Conservation (phyloP, 176 grass and related monocot species). For the Avena insularis region DNA sequence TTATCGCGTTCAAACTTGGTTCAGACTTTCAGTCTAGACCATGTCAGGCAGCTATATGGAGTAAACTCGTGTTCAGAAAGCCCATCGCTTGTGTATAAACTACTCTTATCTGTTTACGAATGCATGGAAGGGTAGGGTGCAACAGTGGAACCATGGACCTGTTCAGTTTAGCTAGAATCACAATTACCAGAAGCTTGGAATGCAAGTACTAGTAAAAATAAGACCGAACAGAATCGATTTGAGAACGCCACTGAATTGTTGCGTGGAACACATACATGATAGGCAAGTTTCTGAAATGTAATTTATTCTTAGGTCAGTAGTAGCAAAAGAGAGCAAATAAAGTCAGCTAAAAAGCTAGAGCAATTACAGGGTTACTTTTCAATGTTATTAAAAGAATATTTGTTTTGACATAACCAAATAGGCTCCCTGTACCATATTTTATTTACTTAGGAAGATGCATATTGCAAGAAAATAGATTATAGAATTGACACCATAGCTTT, state of each 20-base stretch:
- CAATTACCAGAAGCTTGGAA: constrained; percentile 2
- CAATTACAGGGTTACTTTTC: background rate
- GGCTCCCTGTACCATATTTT: background rate
- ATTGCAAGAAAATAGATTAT: background rate
- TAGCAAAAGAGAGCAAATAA: background rate
- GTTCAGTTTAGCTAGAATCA: constrained; percentile 18
- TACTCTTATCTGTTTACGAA: constrained; percentile 32
- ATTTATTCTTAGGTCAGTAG: background rate
- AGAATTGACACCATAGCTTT: background rate
- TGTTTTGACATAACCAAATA: background rate
- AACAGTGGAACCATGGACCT: constrained; percentile 26
- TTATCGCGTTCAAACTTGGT: constrained; percentile 16
- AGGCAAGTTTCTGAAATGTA: background rate
- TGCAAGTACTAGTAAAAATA: background rate
- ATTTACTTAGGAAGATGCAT: background rate
- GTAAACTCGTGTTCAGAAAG: constrained; percentile 34
- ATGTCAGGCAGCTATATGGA: constrained; percentile 38
- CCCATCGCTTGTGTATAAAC: constrained; percentile 42
- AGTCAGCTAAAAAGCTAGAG: background rate
- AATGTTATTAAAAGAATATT: background rate
- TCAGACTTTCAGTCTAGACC: constrained; percentile 36
- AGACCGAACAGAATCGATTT: background rate
- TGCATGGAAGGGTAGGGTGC: background rate
- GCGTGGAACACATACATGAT: background rate
- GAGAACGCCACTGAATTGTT: background rate